Evolutionary conservation across 169 alveolate species (phyloP).

Genomic region (Besnoitia besnoiti): DNA sequence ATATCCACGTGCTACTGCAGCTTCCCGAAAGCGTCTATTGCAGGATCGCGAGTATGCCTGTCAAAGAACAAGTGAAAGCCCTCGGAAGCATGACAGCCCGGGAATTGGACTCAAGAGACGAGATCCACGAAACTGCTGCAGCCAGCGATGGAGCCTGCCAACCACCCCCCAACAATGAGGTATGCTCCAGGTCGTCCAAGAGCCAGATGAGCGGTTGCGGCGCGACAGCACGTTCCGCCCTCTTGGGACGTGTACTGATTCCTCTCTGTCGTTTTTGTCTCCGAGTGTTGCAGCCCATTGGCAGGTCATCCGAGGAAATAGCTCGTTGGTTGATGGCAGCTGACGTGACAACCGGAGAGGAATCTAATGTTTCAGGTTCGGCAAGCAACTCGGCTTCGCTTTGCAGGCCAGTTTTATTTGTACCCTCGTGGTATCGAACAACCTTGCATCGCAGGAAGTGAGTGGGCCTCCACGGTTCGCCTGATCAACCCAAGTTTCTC

Average conservation of each 20-base stretch:
- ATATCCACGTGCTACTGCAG: neutral
- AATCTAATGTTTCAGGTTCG: neutral
- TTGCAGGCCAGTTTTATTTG: conserved; percentile 7
- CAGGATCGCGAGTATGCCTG: neutral
- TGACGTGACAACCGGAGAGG: neutral
- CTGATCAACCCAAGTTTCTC: neutral
- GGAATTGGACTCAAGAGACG: conserved; percentile 17
- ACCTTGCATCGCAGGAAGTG: conserved; percentile 14
- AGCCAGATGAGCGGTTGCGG: neutral
- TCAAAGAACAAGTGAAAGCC: neutral
- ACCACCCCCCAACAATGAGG: neutral
- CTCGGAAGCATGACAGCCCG: neutral
- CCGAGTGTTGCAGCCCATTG: neutral
- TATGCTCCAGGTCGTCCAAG: neutral
- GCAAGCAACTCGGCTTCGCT: neutral
- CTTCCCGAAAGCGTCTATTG: conserved; percentile 9
- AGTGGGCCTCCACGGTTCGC: neutral
- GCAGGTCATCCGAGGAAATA: conserved; percentile 11
- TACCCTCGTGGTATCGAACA: conserved; percentile 33
- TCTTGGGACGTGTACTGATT: neutral
- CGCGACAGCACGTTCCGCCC: too few relatives aligned
- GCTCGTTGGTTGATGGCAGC: conserved; percentile 3
- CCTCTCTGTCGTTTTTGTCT: neutral
- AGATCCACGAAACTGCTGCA: neutral
- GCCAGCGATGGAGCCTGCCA: neutral